Base-by-base conservation (phyloP, 495 filamentous ascomycete genomes). In the Penicillium verhagenii region DNA sequence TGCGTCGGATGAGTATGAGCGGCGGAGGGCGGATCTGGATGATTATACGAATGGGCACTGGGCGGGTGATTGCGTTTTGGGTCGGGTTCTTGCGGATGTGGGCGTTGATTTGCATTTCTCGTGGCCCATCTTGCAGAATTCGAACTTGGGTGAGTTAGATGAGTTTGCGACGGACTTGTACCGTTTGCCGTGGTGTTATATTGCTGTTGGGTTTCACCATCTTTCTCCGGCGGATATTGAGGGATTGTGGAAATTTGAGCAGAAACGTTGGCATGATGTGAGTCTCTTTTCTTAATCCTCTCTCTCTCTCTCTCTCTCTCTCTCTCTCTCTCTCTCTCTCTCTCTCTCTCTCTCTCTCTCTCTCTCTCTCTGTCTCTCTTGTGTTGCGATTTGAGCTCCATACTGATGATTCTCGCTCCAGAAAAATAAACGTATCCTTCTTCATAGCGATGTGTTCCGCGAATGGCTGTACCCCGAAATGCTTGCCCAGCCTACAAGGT, bases 31-130 rank as follows among this genome's bases (percentile, higher is more conserved):
- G 42, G 69, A 74, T 51, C 77, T 79, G 44, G 82, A 89, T 61
- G 58, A 66, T n/a, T 75, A 68, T 43, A 83, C 82, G 0, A 72
- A 77, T 50, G 54, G 58, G 8, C 78, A 83, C 46, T 90, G 87
- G 74, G 89, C 86, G 40, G 88, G 88, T 3, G 88, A 91, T 63
- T 80, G 82, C 52, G 73, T 89, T 4, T 71, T 90, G 33, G 78
- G 79, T 24, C 70, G 80, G 47, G 82, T 82, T 1, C 64, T 90
- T 40, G 70, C 75, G 24, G 81, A 86, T 43, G 75, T 74, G 6
- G 79, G 76, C 20, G 75, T 84, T 8, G 52, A 72, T 24, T 61
- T 83, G 20, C 76, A 74, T 31, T 75, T 66, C 21, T 73, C 76
- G 0, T 80, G 74, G 72, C 82, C 83, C 20, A 67, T 81, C 23